Conservation (phyloP, 768 basidiomycete genomes). For the Mycena vulgaris region DNA sequence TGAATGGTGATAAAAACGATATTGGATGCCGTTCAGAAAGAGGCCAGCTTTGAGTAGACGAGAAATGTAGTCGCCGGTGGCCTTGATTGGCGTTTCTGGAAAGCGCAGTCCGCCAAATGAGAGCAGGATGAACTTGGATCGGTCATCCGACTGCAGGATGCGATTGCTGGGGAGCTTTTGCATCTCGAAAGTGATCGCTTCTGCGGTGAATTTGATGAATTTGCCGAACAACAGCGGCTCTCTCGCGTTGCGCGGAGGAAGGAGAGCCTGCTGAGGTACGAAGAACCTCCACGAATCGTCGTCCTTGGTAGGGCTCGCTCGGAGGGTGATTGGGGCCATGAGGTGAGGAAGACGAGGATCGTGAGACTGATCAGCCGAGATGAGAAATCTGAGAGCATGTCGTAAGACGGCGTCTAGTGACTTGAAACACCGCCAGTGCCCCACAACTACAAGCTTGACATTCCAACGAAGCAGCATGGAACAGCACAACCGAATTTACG, state of each 20-base stretch:
- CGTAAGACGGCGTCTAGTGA: constrained; percentile 35
- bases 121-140: constrained; percentile 67
- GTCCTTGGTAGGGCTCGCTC: constrained; percentile 59
- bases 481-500: constrained; percentile 50
- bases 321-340: constrained; percentile 58
- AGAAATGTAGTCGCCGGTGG: constrained; percentile 68
- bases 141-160: constrained; percentile 71
- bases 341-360: constrained; percentile 24
- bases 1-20: constrained; percentile 81
- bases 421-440: background rate
- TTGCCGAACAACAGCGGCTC: constrained; percentile 57
- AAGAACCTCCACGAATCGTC: constrained; percentile 69
- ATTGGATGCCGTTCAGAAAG: constrained; percentile 70
- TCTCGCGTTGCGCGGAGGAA: constrained; percentile 45
- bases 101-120: constrained; percentile 71
- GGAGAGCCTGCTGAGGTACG: constrained; percentile 50
- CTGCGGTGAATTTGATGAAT: constrained; percentile 64
- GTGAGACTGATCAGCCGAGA: constrained; percentile 30
- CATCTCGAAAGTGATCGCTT: constrained; percentile 67
- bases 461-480: constrained; percentile 1
- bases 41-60: constrained; percentile 70
- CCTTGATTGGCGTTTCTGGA: constrained; percentile 64
- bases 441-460: background rate
- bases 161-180: constrained; percentile 70
- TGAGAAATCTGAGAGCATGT: constrained; percentile 17